Evolutionary conservation across 176 grass and related monocot genomes (phyloP).

Genomic region (Lolium perenne): DNA sequence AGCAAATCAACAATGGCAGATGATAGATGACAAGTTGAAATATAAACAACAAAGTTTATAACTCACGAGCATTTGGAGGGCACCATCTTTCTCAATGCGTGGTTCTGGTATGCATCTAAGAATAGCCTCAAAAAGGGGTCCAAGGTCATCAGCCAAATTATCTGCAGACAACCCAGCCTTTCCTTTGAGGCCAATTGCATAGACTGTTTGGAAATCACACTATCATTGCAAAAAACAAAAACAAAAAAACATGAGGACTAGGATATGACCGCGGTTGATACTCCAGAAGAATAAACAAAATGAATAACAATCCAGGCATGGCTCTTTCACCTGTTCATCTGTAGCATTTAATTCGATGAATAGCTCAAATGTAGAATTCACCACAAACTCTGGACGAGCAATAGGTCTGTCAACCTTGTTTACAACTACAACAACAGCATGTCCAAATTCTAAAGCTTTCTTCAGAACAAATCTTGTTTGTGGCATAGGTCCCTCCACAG

Average conservation of each 20-base stretch:
- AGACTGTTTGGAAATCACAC: conserved; percentile 99
- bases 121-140: conserved; percentile 96
- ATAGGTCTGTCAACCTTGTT: conserved; percentile 95
- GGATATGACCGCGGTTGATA: not conserved
- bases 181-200: conserved; percentile 95
- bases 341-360: conserved; percentile 99
- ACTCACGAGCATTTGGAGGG: conserved; percentile 94
- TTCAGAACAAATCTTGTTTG: conserved; percentile 99
- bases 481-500: conserved; percentile 99
- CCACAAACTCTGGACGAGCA: conserved; percentile 92
- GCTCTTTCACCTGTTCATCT: conserved; percentile 86
- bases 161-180: conserved; percentile 86
- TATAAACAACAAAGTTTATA: conserved; percentile 29
- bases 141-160: conserved; percentile 88
- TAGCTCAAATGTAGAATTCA: conserved; percentile 98
- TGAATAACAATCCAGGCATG: conserved; percentile 13
- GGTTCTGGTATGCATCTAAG: conserved; percentile 99
- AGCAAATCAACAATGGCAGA: conserved; percentile 32
- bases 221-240: conserved; percentile 40
- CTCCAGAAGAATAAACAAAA: conserved; percentile 35
- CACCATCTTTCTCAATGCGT: conserved; percentile 86
- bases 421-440: conserved; percentile 96
- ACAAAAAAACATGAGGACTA: conserved; percentile 38
- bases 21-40: conserved; percentile 7
- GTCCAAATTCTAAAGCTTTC: conserved; percentile 97